Evolutionary conservation across 768 basidiomycete species (phyloP).

Genomic region (Tylopilus rubrobrunneus): DNA sequence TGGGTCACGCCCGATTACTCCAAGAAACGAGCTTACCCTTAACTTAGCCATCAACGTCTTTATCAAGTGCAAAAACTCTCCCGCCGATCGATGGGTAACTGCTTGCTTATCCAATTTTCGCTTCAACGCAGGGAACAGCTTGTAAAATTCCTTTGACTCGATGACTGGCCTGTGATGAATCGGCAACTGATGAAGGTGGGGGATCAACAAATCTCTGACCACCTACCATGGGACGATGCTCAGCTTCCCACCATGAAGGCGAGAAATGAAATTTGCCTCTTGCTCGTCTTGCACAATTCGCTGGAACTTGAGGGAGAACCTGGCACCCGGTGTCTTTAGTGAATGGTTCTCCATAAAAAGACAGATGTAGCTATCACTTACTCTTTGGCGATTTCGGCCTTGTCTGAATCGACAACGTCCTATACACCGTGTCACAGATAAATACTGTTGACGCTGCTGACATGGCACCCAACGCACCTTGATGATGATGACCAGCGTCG

Average conservation of each 20-base stretch:
- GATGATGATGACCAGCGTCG: slow-evolving; percentile 58
- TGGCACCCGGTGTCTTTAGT: slow-evolving; percentile 11
- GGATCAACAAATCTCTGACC: background rate
- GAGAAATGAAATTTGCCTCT: slow-evolving; percentile 58
- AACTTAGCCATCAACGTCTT: slow-evolving; percentile 67
- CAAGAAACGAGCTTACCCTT: slow-evolving; percentile 37
- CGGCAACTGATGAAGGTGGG: background rate
- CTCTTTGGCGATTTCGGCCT: slow-evolving; percentile 55
- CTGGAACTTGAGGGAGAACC: slow-evolving; percentile 55
- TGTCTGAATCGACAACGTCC: slow-evolving; percentile 65
- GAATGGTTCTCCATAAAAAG: background rate
- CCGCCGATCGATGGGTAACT: slow-evolving; percentile 47
- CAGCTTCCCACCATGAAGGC: slow-evolving; percentile 51
- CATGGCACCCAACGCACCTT: slow-evolving; percentile 35
- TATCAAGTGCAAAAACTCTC: slow-evolving; percentile 52
- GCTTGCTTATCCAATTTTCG: slow-evolving; percentile 44
- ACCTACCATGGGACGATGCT: slow-evolving; percentile 55
- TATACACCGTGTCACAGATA: slow-evolving; percentile 17
- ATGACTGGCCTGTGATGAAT: slow-evolving; percentile 46
- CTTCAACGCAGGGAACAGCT: slow-evolving; percentile 47
- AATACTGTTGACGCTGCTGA: background rate
- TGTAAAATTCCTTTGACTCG: slow-evolving; percentile 58
- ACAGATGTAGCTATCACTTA: slow-evolving; percentile 21
- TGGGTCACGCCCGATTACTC: too few species aligned
- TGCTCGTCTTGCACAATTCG: slow-evolving; percentile 62